These are phyloP conservation scores for Aspergillus alliaceus DNA, from an alignment of 2,329 filamentous ascomycete species.

Conservation along the genomic window DNA sequence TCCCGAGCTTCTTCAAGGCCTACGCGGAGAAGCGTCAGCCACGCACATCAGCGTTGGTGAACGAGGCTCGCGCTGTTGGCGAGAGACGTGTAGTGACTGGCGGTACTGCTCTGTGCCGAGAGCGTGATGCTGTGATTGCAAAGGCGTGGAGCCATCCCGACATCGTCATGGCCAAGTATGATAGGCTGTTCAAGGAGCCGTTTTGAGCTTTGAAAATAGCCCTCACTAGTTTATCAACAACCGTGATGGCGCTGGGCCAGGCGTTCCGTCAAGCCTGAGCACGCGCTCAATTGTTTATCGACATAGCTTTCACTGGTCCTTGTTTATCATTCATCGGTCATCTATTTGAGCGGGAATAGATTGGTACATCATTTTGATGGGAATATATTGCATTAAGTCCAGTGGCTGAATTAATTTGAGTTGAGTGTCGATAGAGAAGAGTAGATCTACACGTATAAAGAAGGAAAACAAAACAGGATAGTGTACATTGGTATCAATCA, in stretches of 20 bases:
- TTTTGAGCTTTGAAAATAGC: too few species aligned
- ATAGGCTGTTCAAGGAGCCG: background rate
- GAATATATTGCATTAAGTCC: too few species aligned
- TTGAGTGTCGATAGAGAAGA: background rate
- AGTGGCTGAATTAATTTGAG: background rate
- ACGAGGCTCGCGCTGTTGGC: background rate
- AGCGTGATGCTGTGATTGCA: background rate
- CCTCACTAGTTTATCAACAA: too few species aligned
- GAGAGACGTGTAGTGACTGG: conserved; percentile 2
- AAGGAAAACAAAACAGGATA: background rate
- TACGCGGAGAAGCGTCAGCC: conserved; percentile 2
- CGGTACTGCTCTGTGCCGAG: background rate
- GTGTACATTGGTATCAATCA: too few species aligned
- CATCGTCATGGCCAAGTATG: background rate
- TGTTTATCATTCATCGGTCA: too few species aligned
- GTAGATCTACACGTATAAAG: background rate
- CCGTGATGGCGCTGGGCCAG: too few species aligned
- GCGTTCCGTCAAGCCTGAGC: too few species aligned
- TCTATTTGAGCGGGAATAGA: too few species aligned
- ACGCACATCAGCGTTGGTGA: background rate
- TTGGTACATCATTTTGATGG: too few species aligned
- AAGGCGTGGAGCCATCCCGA: background rate
- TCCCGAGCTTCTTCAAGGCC: background rate
- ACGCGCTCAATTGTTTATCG: too few species aligned
- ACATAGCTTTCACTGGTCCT: too few species aligned